Evolutionary conservation across 1,139 yeast genomes (phyloP).

Genomic region (Geotrichum carabidarum): DNA sequence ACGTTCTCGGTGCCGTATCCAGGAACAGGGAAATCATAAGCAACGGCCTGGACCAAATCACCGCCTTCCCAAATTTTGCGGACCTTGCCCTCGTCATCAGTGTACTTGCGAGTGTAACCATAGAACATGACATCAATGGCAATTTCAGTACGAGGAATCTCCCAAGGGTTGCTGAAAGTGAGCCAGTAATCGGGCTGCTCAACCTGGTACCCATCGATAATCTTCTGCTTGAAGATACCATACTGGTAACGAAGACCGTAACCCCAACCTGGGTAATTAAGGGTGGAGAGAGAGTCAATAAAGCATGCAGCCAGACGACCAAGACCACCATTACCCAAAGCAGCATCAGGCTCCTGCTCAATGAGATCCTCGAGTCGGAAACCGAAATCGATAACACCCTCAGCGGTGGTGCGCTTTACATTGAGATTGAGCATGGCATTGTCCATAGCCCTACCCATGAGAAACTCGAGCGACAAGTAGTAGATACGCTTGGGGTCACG

Average conservation of each 20-base stretch:
- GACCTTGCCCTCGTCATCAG: slow-evolving; percentile 49
- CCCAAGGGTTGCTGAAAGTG: slow-evolving; percentile 87
- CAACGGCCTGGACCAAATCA: slow-evolving; percentile 81
- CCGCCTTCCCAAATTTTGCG: slow-evolving; percentile 79
- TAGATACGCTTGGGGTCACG: slow-evolving; percentile 84
- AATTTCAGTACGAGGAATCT: slow-evolving; percentile 77
- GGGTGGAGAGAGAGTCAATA: slow-evolving; percentile 80
- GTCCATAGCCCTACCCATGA: slow-evolving; percentile 95
- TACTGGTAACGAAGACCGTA: slow-evolving; percentile 90
- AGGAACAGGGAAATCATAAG: slow-evolving; percentile 92
- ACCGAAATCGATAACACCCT: slow-evolving; percentile 69
- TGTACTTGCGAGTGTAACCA: slow-evolving; percentile 66
- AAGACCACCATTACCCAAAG: slow-evolving; percentile 90
- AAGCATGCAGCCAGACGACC: slow-evolving; percentile 95
- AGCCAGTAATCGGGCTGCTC: slow-evolving; percentile 95
- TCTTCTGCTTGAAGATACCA: slow-evolving; percentile 88
- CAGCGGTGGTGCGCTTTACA: slow-evolving; percentile 48
- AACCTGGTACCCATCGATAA: slow-evolving; percentile 87
- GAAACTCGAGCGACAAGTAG: slow-evolving; percentile 79
- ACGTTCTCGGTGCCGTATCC: slow-evolving; percentile 82
- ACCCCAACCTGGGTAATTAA: slow-evolving; percentile 94
- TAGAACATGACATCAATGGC: slow-evolving; percentile 91
- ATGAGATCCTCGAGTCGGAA: slow-evolving; percentile 83
- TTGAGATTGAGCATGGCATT: slow-evolving; percentile 82
- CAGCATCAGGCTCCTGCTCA: slow-evolving; percentile 89